These are phyloP conservation scores for Pythium folliculosum DNA, from an alignment of 352 stramenopile species.

Conservation along the genomic window DNA sequence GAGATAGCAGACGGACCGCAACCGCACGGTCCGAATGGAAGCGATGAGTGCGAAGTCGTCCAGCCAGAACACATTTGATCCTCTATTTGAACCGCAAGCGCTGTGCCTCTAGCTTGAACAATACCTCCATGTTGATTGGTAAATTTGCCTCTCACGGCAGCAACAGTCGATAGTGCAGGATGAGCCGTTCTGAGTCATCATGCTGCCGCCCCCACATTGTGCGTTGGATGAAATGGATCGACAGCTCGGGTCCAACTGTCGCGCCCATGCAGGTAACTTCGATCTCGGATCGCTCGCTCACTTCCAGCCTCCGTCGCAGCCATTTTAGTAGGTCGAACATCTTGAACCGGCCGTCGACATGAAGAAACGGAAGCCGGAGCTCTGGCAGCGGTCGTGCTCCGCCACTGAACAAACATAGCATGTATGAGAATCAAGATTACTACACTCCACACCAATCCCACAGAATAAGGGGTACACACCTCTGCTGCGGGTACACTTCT, in stretches of 20 bases:
- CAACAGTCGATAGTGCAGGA: constrained; percentile 53
- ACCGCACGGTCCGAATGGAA: constrained; percentile 4
- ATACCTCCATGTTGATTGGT: constrained; percentile 5
- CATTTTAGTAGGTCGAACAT: constrained; percentile 67
- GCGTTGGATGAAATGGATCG: constrained; percentile 61
- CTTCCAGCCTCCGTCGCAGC: constrained; percentile 36
- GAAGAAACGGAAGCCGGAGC: constrained; percentile 53
- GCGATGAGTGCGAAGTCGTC: not conserved
- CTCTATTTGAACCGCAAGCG: constrained; percentile 15
- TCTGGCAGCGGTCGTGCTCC: constrained; percentile 25
- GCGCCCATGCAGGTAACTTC: constrained; percentile 62
- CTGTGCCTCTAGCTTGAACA: constrained; percentile 1
- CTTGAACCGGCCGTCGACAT: constrained; percentile 67
- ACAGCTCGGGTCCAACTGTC: constrained; percentile 63
- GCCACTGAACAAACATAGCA: not conserved
- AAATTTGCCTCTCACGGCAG: constrained; percentile 18
- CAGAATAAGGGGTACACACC: not conserved
- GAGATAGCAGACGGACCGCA: not conserved
- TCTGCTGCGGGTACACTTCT: constrained; percentile 42
- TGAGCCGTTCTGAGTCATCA: constrained; percentile 38
- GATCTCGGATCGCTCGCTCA: constrained; percentile 38
- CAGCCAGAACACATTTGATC: not conserved
- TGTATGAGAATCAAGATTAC: not conserved
- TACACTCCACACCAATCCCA: not conserved
- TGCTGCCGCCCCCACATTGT: constrained; percentile 68